Percentiles rank a stretch among this genome's conserved stretches.
Evolutionary conservation across 1,284 basidiomycete species (phyloP).

Genomic region (Malassezia arunalokei): DNA sequence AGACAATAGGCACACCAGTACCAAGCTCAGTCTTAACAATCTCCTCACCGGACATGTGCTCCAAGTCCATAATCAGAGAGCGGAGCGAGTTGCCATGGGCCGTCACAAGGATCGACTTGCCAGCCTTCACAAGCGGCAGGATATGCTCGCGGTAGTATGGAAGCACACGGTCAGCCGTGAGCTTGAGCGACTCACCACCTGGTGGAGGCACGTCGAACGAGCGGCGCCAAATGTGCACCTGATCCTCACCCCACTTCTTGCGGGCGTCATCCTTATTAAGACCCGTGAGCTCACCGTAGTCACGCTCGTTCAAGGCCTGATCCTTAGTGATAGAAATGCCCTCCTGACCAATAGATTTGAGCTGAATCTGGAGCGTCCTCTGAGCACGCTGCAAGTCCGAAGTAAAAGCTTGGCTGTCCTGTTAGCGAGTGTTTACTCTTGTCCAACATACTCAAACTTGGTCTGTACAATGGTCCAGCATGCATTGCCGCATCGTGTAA

Average conservation of each 20-base stretch:
- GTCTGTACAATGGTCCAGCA: constrained; percentile 8
- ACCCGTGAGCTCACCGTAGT: constrained; percentile 48
- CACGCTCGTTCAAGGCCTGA: constrained; percentile 49
- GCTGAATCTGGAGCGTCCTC: constrained; percentile 47
- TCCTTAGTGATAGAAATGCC: constrained; percentile 44
- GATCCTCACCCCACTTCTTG: constrained; percentile 49
- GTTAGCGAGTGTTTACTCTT: constrained; percentile 8
- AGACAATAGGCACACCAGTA: constrained; percentile 49
- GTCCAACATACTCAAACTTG: constrained; percentile 20
- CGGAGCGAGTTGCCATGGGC: constrained; percentile 49
- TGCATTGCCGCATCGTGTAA: neutral
- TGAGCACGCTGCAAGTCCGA: constrained; percentile 48
- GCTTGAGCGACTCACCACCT: constrained; percentile 48
- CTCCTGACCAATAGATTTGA: constrained; percentile 48
- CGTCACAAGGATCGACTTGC: constrained; percentile 48
- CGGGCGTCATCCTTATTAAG: constrained; percentile 49
- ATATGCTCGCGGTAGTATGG: constrained; percentile 49
- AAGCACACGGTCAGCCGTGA: constrained; percentile 47
- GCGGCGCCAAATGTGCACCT: constrained; percentile 48
- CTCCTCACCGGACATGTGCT: constrained; percentile 46
- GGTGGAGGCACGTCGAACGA: constrained; percentile 48
- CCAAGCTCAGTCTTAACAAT: constrained; percentile 48
- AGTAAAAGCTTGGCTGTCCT: constrained; percentile 47
- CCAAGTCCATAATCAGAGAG: constrained; percentile 48
- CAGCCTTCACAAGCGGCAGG: constrained; percentile 44